A percentile compares a stretch with the other conserved stretches of the same genome.
Evolutionary conservation across 1,139 yeast genomes (phyloP).

Genomic region (Nadsonia commutata): DNA sequence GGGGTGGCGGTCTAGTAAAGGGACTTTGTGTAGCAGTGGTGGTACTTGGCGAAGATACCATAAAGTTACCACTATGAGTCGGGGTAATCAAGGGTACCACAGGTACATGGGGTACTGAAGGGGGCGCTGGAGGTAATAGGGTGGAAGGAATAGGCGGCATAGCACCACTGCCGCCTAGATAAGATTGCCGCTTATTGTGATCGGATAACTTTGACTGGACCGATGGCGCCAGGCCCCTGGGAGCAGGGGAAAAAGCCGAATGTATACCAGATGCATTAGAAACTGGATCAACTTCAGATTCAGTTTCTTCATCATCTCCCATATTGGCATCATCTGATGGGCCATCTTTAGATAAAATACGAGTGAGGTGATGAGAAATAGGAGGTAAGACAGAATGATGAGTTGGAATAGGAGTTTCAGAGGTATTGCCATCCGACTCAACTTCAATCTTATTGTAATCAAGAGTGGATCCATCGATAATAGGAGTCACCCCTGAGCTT

Average conservation of each 20-base stretch:
- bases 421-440: background rate
- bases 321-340: constrained; percentile 14
- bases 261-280: constrained; percentile 11
- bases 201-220: constrained; percentile 7
- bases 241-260: constrained; percentile 7
- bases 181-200: constrained; percentile 11
- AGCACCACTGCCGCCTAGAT: constrained; percentile 17
- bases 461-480: background rate
- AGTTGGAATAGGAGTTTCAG: background rate
- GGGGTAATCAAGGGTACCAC: background rate
- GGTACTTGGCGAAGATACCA: background rate
- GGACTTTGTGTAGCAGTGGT: background rate
- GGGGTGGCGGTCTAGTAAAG: constrained; percentile 9
- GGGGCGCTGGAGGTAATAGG: background rate
- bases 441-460: background rate
- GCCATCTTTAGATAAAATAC: background rate
- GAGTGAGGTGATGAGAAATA: background rate
- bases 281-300: constrained; percentile 16
- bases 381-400: background rate
- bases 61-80: background rate
- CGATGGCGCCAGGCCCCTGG: constrained; percentile 6
- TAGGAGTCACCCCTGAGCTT: too few species aligned
- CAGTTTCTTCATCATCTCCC: constrained; percentile 23
- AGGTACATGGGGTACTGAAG: background rate
- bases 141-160: constrained; percentile 16